Percentiles rank a stretch among this genome's conserved stretches.
These are phyloP conservation scores for Fusarium brevicatenulatum DNA, from an alignment of 2,329 filamentous ascomycete genomes.

Conservation along the genomic window DNA sequence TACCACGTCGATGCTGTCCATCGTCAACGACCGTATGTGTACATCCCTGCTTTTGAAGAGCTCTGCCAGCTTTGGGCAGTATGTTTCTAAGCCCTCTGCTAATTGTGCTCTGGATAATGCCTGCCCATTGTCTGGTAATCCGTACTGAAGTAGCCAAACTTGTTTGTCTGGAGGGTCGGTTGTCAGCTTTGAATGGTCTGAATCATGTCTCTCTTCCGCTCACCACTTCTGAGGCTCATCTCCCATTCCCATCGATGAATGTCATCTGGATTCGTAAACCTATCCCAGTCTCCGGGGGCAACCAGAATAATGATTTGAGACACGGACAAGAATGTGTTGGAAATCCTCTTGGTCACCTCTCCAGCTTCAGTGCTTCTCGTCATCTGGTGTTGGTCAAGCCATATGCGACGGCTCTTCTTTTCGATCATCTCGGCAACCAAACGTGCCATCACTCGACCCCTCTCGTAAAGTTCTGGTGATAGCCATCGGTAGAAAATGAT, in stretches of 20 bases:
- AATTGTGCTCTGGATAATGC: constrained; percentile 1
- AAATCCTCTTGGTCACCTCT: constrained; percentile 4
- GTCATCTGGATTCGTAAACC: constrained; percentile 11
- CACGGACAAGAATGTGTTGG: not conserved
- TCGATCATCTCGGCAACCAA: constrained; percentile 11
- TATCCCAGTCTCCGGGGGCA: constrained; percentile 1
- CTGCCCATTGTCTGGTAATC: not conserved
- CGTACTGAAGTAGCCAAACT: constrained; percentile 22
- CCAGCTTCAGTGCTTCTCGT: not conserved
- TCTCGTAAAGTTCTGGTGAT: constrained; percentile 10
- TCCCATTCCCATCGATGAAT: constrained; percentile 29
- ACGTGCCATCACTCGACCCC: constrained; percentile 21
- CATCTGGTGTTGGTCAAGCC: constrained; percentile 25
- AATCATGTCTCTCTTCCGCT: not conserved
- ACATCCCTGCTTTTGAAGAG: constrained; percentile 1
- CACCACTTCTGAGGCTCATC: constrained; percentile 18
- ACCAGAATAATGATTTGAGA: constrained; percentile 9
- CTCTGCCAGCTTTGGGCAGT: constrained; percentile 5
- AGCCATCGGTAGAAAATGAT: constrained; percentile 22
- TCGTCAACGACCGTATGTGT: constrained; percentile 11
- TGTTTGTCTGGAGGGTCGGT: constrained; percentile 1
- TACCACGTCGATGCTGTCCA: constrained; percentile 18
- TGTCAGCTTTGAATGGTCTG: not conserved
- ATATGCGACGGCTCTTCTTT: constrained; percentile 6
- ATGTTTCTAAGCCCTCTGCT: not conserved